Evolutionary conservation across 2,329 filamentous ascomycete species (phyloP), one percentile per base, ranked within the genome.

Genomic region (Ceratocystis ficicola): DNA sequence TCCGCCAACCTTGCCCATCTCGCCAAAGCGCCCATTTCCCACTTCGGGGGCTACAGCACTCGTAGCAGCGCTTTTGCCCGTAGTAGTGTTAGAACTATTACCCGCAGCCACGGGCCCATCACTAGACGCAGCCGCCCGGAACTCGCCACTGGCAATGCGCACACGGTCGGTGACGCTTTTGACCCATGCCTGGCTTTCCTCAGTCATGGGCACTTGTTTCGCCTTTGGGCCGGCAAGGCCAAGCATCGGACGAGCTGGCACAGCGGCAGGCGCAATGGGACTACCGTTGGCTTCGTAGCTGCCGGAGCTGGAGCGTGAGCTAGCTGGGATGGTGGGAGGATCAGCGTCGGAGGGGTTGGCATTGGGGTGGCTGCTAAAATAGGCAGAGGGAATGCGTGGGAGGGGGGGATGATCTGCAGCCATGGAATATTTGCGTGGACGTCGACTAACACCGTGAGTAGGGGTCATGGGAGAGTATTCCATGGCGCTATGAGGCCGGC

Each of bases 121-220:
- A n/a, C 44, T 25, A 69, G 66, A 68, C 71, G 62, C 67, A 7
- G 32, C 62, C 10, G 46, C 32, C 2, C 86, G 85, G 25, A 86
- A 87, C 73, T 85, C 85, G 66, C 82, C 82, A 71, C 86, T 89
- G 68, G 85, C 87, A 60, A 85, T 80, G 67, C 87, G 83, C 50
- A 91, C 89, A 72, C 89, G 87, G 72, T 89, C 87, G 76, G 90
- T 87, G 77, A 94, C 87, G 68, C 85, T 89, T 74, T 92, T 87
- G 8, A 94, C 87, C 89, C 89, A 94, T 48, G 86, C 85, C 67
- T 84, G 80, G 72, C 87, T 89, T 74, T 91, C 86, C 65, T 86
- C 84, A 66, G 85, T 88, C 76, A 85, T 88, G 72, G 80, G 82
- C 6, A 83, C 80, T 69, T 81, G 83, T 73, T 83, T 87, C 44